Evolutionary conservation across 257 asterid species (phyloP).

Genomic region (Eucommia ulmoides): DNA sequence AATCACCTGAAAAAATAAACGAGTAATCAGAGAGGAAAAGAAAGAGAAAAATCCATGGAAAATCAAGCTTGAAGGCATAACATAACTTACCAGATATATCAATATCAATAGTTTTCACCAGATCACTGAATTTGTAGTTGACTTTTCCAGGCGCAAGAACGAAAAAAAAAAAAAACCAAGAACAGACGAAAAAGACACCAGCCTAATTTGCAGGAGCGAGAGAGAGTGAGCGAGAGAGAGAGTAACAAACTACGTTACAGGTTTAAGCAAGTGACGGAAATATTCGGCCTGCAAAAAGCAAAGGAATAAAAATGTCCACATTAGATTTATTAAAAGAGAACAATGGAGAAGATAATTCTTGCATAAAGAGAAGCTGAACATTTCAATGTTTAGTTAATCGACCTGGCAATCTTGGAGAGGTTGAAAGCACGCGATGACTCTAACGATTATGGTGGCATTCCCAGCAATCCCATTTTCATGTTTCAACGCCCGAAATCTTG

Average conservation of each 20-base stretch:
- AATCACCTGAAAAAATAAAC: conserved; percentile 30
- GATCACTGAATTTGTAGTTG: too few relatives aligned
- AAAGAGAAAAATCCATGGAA: too few relatives aligned
- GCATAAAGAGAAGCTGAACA: not conserved
- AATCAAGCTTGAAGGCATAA: too few relatives aligned
- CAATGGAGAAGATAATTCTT: not conserved
- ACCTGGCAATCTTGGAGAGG: conserved; percentile 99
- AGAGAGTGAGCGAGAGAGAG: too few relatives aligned
- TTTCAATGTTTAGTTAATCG: conserved; percentile 2
- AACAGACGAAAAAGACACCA: too few relatives aligned
- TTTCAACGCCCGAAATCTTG: conserved; percentile 93
- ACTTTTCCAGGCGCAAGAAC: too few relatives aligned
- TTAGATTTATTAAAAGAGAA: not conserved
- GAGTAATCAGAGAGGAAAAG: too few relatives aligned
- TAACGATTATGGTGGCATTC: conserved; percentile 81
- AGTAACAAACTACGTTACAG: conserved; percentile 76
- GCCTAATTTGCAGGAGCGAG: too few relatives aligned
- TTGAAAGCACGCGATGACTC: conserved; percentile 95
- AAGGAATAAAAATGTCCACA: not conserved
- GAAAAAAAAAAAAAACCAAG: too few relatives aligned
- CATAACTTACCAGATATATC: conserved; percentile 20
- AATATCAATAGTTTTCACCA: too few relatives aligned
- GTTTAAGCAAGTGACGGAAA: conserved; percentile 84
- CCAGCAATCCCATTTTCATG: conserved; percentile 85
- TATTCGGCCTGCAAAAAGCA: conserved; percentile 80